Evolutionary conservation across 352 stramenopile species (phyloP).

Genomic region (Halophytophthora batemanensis): DNA sequence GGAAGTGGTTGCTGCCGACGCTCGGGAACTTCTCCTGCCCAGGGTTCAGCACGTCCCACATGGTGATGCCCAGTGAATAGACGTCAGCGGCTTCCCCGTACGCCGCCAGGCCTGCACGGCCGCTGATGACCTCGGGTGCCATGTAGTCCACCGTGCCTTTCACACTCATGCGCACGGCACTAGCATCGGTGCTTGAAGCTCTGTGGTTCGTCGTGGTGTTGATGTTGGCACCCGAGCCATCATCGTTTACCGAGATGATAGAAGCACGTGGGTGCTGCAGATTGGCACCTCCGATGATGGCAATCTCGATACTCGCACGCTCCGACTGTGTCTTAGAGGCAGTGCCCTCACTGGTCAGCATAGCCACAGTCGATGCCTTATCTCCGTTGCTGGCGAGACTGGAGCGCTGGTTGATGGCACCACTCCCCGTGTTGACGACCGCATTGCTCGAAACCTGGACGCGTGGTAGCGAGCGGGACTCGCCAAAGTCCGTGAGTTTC

Average conservation of each 20-base stretch:
- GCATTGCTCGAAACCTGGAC: conserved; percentile 30
- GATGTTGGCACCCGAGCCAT: conserved; percentile 3
- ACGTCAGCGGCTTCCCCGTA: conserved; percentile 73
- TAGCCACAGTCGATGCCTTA: conserved; percentile 24
- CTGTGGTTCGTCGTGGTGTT: conserved; percentile 10
- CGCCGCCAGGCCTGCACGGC: conserved; percentile 35
- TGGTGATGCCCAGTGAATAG: conserved; percentile 68
- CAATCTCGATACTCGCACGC: conserved; percentile 24
- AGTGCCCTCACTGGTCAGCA: conserved; percentile 19
- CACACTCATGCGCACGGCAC: conserved; percentile 43
- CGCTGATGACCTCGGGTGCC: conserved; percentile 77
- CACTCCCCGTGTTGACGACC: conserved; percentile 1
- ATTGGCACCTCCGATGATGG: conserved; percentile 29
- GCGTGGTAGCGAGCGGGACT: conserved; percentile 48
- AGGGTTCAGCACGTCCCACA: conserved; percentile 72
- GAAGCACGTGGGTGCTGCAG: conserved; percentile 28
- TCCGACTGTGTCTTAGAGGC: conserved; percentile 7
- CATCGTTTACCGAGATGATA: conserved; percentile 6
- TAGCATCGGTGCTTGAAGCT: conserved; percentile 12
- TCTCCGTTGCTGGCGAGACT: conserved; percentile 6
- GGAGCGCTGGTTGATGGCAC: neutral
- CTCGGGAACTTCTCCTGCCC: conserved; percentile 47
- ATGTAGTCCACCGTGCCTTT: conserved; percentile 79
- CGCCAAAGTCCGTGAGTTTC: conserved; percentile 75
- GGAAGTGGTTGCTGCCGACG: conserved; percentile 50